Percentiles rank a stretch among this genome's conserved stretches.
Evolutionary conservation across 169 alveolate species (phyloP).

Genomic region (Cryptosporidium meleagridis): DNA sequence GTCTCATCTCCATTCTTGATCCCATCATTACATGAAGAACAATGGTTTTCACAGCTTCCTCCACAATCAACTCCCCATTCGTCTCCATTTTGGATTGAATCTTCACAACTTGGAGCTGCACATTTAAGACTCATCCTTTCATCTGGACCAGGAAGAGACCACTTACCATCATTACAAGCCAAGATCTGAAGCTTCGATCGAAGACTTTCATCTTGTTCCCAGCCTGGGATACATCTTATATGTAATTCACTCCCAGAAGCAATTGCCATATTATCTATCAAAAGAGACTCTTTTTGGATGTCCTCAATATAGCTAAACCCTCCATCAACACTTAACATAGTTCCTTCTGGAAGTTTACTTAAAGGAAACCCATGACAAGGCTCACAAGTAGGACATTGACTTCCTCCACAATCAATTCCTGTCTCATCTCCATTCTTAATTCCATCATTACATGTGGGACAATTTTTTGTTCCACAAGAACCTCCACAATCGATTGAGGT

Average conservation of each 20-base stretch:
- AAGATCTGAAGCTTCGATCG: slow-evolving; percentile 21
- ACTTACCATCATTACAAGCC: slow-evolving; percentile 60
- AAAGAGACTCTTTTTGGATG: slow-evolving; percentile 36
- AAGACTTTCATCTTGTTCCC: slow-evolving; percentile 24
- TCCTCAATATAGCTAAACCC: slow-evolving; percentile 65
- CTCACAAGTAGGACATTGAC: slow-evolving; percentile 68
- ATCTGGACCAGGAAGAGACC: slow-evolving; percentile 29
- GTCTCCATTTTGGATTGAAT: slow-evolving; percentile 76
- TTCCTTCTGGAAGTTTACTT: slow-evolving; percentile 23
- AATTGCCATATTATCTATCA: slow-evolving; percentile 44
- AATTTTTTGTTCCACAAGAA: slow-evolving; percentile 33
- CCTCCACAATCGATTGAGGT: slow-evolving; percentile 72
- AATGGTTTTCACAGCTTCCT: slow-evolving; percentile 77
- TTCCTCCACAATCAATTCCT: slow-evolving; percentile 73
- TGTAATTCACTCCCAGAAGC: slow-evolving; percentile 71
- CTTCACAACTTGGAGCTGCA: slow-evolving; percentile 67
- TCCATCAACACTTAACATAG: slow-evolving; percentile 61
- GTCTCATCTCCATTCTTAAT: slow-evolving; percentile 71
- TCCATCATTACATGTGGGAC: slow-evolving; percentile 56
- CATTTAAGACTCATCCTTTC: slow-evolving; percentile 22
- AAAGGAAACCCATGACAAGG: slow-evolving; percentile 67
- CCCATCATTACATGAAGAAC: slow-evolving; percentile 80
- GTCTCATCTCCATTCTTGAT: slow-evolving; percentile 78
- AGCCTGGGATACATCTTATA: slow-evolving; percentile 72
- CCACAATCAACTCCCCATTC: slow-evolving; percentile 83